Percentiles rank a stretch among this genome's conserved stretches.
Conservation (phyloP, 805 yeast species). For the Clavispora phyllophila region DNA sequence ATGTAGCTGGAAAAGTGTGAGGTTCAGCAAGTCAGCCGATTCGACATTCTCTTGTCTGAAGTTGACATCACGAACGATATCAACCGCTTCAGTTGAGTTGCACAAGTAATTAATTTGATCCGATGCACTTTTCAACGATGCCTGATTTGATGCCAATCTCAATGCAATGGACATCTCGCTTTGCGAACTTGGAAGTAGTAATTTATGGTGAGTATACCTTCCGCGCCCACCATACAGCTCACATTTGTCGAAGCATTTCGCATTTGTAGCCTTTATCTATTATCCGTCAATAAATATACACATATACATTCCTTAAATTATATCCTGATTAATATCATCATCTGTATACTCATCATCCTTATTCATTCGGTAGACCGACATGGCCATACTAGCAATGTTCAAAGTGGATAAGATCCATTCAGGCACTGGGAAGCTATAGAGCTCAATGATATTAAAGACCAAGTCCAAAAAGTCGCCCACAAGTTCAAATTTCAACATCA, state of each 20-base stretch:
- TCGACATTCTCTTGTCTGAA: not conserved
- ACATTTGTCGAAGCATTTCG: not conserved
- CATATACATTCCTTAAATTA: constrained; percentile 28
- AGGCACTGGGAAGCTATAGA: constrained; percentile 31
- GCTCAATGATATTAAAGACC: constrained; percentile 35
- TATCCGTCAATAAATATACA: not conserved
- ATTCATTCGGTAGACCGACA: constrained; percentile 47
- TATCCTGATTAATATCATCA: constrained; percentile 39
- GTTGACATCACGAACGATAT: not conserved
- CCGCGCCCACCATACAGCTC: not conserved
- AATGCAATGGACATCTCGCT: constrained; percentile 8
- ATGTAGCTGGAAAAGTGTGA: not conserved
- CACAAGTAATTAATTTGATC: not conserved
- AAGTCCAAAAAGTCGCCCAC: constrained; percentile 39
- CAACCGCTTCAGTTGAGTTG: not conserved
- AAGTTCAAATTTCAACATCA: constrained; percentile 37
- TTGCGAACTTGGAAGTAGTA: not conserved
- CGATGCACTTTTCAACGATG: not conserved
- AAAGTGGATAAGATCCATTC: constrained; percentile 38
- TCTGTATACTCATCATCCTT: constrained; percentile 43
- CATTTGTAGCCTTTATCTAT: too few relatives aligned
- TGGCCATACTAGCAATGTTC: constrained; percentile 39
- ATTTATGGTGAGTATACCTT: not conserved
- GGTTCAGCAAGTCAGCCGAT: not conserved
- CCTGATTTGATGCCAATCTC: constrained; percentile 2